Conservation (phyloP, 2,329 filamentous ascomycete genomes). For the Phyllosticta citribraziliensis region DNA sequence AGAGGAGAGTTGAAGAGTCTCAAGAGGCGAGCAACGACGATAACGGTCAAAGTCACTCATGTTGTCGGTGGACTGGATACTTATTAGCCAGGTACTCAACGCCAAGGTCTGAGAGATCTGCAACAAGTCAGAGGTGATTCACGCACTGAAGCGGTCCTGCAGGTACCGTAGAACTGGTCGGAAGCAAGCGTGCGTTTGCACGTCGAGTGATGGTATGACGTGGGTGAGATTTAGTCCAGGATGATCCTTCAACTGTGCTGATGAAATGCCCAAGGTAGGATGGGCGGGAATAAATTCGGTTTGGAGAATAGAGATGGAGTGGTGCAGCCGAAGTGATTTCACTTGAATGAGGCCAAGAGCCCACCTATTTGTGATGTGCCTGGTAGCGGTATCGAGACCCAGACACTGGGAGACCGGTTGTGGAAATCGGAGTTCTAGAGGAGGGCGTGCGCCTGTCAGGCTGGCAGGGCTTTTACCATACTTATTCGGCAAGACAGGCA, state of each 20-base stretch:
- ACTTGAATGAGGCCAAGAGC: not conserved
- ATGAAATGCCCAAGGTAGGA: conserved; percentile 1
- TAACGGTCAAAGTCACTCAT: conserved; percentile 8
- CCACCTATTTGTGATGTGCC: conserved; percentile 7
- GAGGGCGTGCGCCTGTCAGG: not conserved
- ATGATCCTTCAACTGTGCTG: conserved; percentile 6
- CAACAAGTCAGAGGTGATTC: not conserved
- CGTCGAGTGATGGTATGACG: conserved; percentile 2
- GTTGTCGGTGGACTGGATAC: conserved; percentile 3
- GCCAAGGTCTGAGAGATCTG: not conserved
- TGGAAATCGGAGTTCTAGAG: not conserved
- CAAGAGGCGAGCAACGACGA: conserved; percentile 7
- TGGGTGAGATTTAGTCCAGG: not conserved
- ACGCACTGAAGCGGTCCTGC: conserved; percentile 7
- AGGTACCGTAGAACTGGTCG: conserved; percentile 3
- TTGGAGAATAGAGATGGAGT: conserved; percentile 4
- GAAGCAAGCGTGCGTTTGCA: conserved; percentile 7
- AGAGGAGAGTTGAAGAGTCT: conserved; percentile 2
- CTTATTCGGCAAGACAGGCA: not conserved
- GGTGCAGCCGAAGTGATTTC: not conserved
- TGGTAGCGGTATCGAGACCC: not conserved
- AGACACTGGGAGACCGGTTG: not conserved
- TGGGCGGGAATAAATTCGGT: not conserved
- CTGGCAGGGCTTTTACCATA: not conserved
- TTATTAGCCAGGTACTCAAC: conserved; percentile 1